Evolutionary conservation across 1,284 basidiomycete species (phyloP).

Genomic region (Neolentinus lepideus): DNA sequence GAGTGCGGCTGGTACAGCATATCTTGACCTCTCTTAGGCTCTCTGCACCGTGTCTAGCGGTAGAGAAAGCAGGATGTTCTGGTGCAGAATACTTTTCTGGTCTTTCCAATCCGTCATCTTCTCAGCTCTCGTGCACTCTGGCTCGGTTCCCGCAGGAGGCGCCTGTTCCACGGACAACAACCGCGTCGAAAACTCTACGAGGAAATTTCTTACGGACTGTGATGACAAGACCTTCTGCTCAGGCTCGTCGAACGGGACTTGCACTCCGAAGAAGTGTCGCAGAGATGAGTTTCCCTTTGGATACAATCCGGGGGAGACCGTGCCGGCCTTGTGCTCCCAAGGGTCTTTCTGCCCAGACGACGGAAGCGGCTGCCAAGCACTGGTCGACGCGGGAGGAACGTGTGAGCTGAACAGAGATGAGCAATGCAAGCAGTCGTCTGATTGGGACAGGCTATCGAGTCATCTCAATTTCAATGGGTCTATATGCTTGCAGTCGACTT

Average conservation of each 20-base stretch:
- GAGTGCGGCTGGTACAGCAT: too few relatives aligned
- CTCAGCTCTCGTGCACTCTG: not conserved
- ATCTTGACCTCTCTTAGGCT: too few relatives aligned
- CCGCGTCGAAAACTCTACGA: conserved; percentile 50
- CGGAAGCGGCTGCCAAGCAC: conserved; percentile 48
- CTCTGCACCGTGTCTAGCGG: too few relatives aligned
- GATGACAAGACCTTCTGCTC: conserved; percentile 56
- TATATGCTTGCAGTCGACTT: conserved; percentile 52
- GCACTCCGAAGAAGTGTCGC: conserved; percentile 44
- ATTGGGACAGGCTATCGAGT: conserved; percentile 32
- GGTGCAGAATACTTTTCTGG: too few relatives aligned
- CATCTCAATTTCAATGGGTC: conserved; percentile 46
- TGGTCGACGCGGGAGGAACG: conserved; percentile 36
- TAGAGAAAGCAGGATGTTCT: too few relatives aligned
- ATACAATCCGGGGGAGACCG: conserved; percentile 30
- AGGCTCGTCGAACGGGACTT: conserved; percentile 32
- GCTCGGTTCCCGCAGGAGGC: conserved; percentile 14
- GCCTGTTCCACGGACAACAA: conserved; percentile 31
- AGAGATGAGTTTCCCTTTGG: conserved; percentile 61
- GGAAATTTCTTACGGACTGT: conserved; percentile 61
- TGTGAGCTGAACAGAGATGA: conserved; percentile 74
- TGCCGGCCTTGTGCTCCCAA: conserved; percentile 50
- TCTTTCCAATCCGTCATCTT: not conserved
- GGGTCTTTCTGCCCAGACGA: conserved; percentile 70
- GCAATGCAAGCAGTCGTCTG: conserved; percentile 46